Base-by-base conservation (phyloP, 169 alveolate species). In the Eimeria sp. region DNA sequence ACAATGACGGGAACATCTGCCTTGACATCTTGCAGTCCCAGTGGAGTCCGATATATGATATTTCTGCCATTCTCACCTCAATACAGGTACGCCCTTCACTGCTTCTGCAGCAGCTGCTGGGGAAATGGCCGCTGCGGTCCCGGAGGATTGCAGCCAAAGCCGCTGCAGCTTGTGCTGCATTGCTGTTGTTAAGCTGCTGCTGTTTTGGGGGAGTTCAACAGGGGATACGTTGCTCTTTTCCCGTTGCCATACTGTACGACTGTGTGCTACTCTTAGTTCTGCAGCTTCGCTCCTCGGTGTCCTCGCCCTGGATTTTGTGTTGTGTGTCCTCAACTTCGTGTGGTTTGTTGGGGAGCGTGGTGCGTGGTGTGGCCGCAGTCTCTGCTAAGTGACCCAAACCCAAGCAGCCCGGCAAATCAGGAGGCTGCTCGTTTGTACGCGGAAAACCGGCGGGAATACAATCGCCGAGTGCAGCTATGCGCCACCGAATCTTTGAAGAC, bases 31-130 rank as follows among this genome's bases (percentile, higher is more conserved):
- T 98, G 67, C 99, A 98, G 96, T 99, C 98, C 89, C 99, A 96
- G 87, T 99, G 99, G 99, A 98, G 99, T 90, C 99, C 99, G 10
- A 99, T 99, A 92, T 99, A 99, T 96, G 99, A 99, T 97, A 98
- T 99, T 57, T 98, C 99, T 92, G 99, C 99, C 58, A 98, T 99
- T 78, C 98, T 99, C 72, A 99, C 99, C 7, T 99, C 99, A 0
- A 99, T 99, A 58, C 99, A 92, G 90, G 97, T 96, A 30, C 20
- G 91, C 1, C 11, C 14, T 49, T 4, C 22, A 25, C 30, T 30
- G 34, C 43, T 73, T 6, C 1, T 25, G 73, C 73, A 25, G 73
- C 73, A 27, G 78, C 3, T 10, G 45, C 49, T 67, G 78, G 6
- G 4, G 25, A 47, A 67, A 67, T 40, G 22, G 75, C 43, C 18